Base-by-base conservation (phyloP, 148 eudicot species). In the Amaranthus palmeri region DNA sequence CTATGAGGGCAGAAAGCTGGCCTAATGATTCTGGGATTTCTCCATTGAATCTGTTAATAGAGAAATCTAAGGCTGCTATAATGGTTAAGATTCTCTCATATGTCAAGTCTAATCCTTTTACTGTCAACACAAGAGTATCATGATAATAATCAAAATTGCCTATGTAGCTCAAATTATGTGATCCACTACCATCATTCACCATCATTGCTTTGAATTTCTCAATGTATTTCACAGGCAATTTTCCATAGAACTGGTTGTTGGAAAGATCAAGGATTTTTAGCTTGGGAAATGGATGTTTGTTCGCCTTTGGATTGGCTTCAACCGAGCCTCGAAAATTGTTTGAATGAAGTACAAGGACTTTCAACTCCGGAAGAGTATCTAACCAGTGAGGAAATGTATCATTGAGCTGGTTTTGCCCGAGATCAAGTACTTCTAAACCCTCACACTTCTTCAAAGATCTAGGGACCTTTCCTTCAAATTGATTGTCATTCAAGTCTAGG, bases 221-320 rank as follows among this genome's bases (percentile, higher is more conserved):
- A 4, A 61, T 40, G 67, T 46, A 70, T 44, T 51, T 51, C 8
- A 15, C 11, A 42, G 79, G 73, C 17, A 76, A 15, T 1, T n/a
- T 48, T 3, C 74, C 74, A 4, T 40, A 45, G 10, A 76, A 49
- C n/a, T 44, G 46, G 49, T 76, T 76, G 4, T 49, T n/a, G 3
- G 79, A 76, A n/a, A 76, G 17, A 36, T 76, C 79, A 17, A 70
- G 56, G 43, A 76, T 69, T 10, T 60, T 74, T 42, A 76, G 41
- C 46, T 61, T 76, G 41, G 63, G 42, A 57, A 76, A 76, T 5
- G 51, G 15, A 12, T 51, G 36, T 59, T 25, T 25, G 10, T 18
- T 6, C 5, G 66, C 1, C 58, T 14, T 25, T 8, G 50, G 54
- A 0, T 9, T 12, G 2, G 18, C 45, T 53, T 10, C 11, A 15